Conservation (phyloP, 768 basidiomycete genomes). For the Coprinopsis cinerea region DNA sequence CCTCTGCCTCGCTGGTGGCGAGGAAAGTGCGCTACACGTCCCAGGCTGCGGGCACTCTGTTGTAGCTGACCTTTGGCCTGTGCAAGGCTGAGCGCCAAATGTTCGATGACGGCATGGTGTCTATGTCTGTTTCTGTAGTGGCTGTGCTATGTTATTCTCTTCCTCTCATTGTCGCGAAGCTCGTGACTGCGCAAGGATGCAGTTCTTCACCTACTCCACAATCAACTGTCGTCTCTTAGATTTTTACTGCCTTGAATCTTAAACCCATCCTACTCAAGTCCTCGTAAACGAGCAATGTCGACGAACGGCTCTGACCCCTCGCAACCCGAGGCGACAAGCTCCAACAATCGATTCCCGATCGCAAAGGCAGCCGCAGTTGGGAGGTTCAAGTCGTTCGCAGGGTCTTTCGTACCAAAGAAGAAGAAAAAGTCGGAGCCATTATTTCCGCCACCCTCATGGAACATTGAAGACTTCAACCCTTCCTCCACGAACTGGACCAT, state of each 20-base stretch:
- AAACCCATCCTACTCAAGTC: background rate
- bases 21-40: conserved; percentile 24
- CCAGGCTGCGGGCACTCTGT: conserved; percentile 36
- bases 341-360: conserved; percentile 19
- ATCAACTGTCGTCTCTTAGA: background rate
- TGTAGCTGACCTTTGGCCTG: conserved; percentile 20
- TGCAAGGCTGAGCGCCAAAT: conserved; percentile 21
- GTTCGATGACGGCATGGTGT: background rate
- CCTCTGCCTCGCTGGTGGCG: conserved; percentile 35
- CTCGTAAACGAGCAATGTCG: background rate
- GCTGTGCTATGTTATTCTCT: background rate
- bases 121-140: background rate
- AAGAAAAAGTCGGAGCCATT: conserved; percentile 17
- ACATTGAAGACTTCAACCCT: conserved; percentile 27
- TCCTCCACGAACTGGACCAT: conserved; percentile 5
- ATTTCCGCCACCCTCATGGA: conserved; percentile 47
- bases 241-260: background rate
- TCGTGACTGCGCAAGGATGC: background rate
- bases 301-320: background rate
- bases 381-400: conserved; percentile 30
- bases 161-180: background rate
- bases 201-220: too few species aligned
- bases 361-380: conserved; percentile 29
- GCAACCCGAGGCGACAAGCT: background rate
- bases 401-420: conserved; percentile 18